phyloP scores from a whole-genome alignment of 371 early-diverging fungal species.

The Choanephora cucurbitarum region DNA sequence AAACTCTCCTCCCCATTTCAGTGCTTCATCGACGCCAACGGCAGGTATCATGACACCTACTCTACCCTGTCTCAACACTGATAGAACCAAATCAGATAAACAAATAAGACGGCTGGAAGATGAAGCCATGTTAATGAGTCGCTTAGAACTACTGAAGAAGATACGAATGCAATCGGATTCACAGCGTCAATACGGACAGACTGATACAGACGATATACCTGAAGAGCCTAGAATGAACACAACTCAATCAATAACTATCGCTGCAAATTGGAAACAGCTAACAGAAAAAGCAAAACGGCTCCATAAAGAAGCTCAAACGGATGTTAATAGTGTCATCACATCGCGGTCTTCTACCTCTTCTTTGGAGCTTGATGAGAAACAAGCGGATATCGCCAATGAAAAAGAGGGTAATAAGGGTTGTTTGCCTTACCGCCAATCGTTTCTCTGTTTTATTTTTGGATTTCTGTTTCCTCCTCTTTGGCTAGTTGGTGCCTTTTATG shows the following conservation, averaged over 20 bases:
- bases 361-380: slow-evolving; percentile 7
- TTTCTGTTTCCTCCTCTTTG: slow-evolving; percentile 30
- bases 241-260: background rate
- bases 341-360: slow-evolving; percentile 1
- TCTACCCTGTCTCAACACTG: slow-evolving; percentile 3
- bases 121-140: slow-evolving; percentile 13
- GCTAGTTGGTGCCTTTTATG: slow-evolving; percentile 23
- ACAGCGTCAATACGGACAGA: background rate
- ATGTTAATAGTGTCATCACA: background rate
- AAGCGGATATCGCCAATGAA: background rate
- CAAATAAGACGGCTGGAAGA: slow-evolving; percentile 9
- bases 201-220: background rate
- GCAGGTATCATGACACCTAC: slow-evolving; percentile 11
- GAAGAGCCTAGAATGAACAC: background rate
- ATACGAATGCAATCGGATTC: slow-evolving; percentile 12
- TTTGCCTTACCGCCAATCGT: slow-evolving; percentile 11
- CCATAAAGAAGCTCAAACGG: slow-evolving; percentile 12
- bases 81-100: background rate
- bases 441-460: slow-evolving; percentile 25
- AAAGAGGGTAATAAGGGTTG: slow-evolving; percentile 2
- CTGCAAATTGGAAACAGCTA: slow-evolving; percentile 19
- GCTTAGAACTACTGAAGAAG: slow-evolving; percentile 21
- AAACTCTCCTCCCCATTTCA: background rate
- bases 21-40: slow-evolving; percentile 4
- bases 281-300: slow-evolving; percentile 14